Percentiles rank a stretch among this genome's conserved stretches.
Evolutionary conservation across 306 rosid genomes (phyloP).

Genomic region (Fragaria vesca): DNA sequence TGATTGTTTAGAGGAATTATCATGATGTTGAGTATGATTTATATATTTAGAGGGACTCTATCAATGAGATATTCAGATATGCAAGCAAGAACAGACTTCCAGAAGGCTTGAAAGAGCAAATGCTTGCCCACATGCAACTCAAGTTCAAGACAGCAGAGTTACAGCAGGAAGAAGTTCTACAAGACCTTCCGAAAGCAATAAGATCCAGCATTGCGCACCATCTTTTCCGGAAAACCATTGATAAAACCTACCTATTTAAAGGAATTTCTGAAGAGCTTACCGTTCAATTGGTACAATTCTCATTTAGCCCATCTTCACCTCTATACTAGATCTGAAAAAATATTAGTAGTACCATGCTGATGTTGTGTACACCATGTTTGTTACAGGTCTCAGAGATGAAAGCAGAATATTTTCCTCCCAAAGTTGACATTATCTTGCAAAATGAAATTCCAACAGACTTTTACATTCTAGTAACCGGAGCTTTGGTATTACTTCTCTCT

Average conservation of each 20-base stretch:
- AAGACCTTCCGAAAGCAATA: constrained; percentile 72
- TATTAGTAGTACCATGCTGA: neutral
- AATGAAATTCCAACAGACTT: constrained; percentile 81
- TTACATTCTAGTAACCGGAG: constrained; percentile 73
- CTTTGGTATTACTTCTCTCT: constrained; percentile 53
- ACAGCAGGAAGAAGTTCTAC: constrained; percentile 71
- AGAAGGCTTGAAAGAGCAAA: constrained; percentile 73
- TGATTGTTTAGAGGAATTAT: neutral
- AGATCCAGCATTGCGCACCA: constrained; percentile 73
- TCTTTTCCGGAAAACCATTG: constrained; percentile 57
- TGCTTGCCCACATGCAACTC: constrained; percentile 79
- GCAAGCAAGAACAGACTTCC: constrained; percentile 79
- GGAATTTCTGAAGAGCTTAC: constrained; percentile 69
- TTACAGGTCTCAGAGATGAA: constrained; percentile 72
- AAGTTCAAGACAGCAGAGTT: constrained; percentile 84
- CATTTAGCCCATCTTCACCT: neutral
- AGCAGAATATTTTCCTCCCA: constrained; percentile 87
- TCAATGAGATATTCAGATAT: constrained; percentile 61
- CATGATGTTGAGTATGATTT: neutral
- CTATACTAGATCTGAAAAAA: neutral
- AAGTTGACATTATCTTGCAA: constrained; percentile 75
- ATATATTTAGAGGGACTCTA: constrained; percentile 57
- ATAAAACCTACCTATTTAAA: constrained; percentile 63
- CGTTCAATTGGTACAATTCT: constrained; percentile 53
- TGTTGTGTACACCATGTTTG: constrained; percentile 12